Percentiles rank a stretch among this genome's conserved stretches.
phyloP scores from a whole-genome alignment of 1,284 basidiomycete genomes.

The Leccinum variabile region DNA sequence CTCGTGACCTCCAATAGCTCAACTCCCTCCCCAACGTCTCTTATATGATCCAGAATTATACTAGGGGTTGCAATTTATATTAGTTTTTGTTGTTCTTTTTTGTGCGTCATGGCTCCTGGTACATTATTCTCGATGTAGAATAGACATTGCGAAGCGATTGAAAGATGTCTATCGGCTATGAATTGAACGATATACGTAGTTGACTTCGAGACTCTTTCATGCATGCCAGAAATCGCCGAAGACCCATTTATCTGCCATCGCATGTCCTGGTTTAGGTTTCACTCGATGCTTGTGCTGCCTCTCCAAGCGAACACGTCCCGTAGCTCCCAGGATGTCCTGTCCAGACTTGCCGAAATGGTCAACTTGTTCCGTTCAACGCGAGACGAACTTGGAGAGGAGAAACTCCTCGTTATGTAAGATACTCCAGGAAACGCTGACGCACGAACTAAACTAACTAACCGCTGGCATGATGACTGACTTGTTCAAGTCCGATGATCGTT shows the following conservation, averaged over 20 bases:
- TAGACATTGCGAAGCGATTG: slow-evolving; percentile 22
- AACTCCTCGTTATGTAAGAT: too few species aligned
- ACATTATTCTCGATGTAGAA: slow-evolving; percentile 31
- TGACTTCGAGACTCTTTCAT: neutral
- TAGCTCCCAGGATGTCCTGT: too few species aligned
- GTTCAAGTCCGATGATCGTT: too few species aligned
- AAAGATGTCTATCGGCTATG: neutral
- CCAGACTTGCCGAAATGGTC: too few species aligned
- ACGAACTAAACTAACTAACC: too few species aligned
- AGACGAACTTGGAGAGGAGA: too few species aligned
- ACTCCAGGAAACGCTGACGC: too few species aligned
- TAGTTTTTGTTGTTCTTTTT: slow-evolving; percentile 13
- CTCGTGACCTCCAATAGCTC: slow-evolving; percentile 44
- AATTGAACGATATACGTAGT: neutral
- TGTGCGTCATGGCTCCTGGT: slow-evolving; percentile 13
- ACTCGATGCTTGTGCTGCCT: slow-evolving; percentile 29
- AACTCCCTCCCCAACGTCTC: slow-evolving; percentile 43
- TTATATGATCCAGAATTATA: slow-evolving; percentile 51
- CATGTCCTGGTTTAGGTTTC: slow-evolving; percentile 41
- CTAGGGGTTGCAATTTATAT: slow-evolving; percentile 20
- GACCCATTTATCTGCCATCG: slow-evolving; percentile 20
- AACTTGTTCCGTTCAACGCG: too few species aligned
- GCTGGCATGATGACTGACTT: too few species aligned
- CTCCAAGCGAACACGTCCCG: too few species aligned
- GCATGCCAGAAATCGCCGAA: neutral